Evolutionary conservation across 495 filamentous ascomycete species (phyloP).

Genomic region (Aspergillus avenaceus): DNA sequence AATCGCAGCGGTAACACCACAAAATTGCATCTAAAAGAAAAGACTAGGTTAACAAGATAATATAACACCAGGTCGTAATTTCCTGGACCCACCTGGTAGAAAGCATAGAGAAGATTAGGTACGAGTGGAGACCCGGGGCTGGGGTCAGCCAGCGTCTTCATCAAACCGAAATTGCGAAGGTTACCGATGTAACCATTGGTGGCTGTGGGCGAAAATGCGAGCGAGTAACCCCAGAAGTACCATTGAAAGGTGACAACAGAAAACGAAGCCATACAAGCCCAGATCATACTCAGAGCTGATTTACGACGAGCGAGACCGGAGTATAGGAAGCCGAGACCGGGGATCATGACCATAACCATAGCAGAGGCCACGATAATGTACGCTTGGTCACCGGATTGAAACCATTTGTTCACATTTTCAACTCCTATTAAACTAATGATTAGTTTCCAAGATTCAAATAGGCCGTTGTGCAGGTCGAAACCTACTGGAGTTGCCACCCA

Average conservation of each 20-base stretch:
- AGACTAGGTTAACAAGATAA: neutral
- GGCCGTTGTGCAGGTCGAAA: slow-evolving; percentile 8
- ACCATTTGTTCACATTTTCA: slow-evolving; percentile 90
- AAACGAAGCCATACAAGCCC: slow-evolving; percentile 62
- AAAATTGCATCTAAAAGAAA: slow-evolving; percentile 81
- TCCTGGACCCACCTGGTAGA: slow-evolving; percentile 56
- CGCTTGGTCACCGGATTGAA: slow-evolving; percentile 65
- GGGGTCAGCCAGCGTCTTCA: slow-evolving; percentile 58
- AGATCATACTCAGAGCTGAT: slow-evolving; percentile 66
- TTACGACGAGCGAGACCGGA: slow-evolving; percentile 62
- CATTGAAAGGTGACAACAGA: slow-evolving; percentile 69
- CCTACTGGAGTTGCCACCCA: slow-evolving; percentile 82
- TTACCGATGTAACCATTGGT: slow-evolving; percentile 67
- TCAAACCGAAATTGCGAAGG: slow-evolving; percentile 60
- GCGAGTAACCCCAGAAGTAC: slow-evolving; percentile 73
- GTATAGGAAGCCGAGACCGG: slow-evolving; percentile 68
- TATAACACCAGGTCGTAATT: neutral
- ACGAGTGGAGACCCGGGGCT: slow-evolving; percentile 61
- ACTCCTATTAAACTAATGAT: slow-evolving; percentile 37
- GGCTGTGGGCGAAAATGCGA: slow-evolving; percentile 61
- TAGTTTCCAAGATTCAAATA: slow-evolving; percentile 1
- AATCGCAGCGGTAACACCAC: slow-evolving; percentile 86
- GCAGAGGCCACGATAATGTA: slow-evolving; percentile 89
- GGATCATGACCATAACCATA: slow-evolving; percentile 93
- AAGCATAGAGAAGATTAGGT: slow-evolving; percentile 59